Conservation (phyloP, 352 stramenopile species). For the Phytophthora podocarpi region DNA sequence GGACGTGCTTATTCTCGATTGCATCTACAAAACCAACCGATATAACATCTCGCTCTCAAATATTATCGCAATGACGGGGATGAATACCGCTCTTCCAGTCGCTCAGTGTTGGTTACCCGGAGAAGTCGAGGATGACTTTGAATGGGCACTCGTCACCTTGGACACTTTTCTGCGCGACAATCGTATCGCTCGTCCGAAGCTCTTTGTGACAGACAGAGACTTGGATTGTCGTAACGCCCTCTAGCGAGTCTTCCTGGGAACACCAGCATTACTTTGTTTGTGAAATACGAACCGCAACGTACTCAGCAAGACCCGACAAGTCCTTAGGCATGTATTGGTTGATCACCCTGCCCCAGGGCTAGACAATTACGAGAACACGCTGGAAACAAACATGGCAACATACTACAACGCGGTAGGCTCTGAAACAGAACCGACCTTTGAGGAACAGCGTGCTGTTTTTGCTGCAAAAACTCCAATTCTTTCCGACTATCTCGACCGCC, state of each 20-base stretch:
- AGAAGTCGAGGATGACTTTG: not conserved
- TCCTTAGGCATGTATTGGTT: not conserved
- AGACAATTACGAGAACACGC: not conserved
- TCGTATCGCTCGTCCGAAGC: not conserved
- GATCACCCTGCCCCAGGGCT: not conserved
- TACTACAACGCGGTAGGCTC: not conserved
- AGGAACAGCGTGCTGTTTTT: not conserved
- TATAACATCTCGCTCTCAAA: not conserved
- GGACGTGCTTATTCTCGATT: not conserved
- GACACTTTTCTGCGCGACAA: not conserved
- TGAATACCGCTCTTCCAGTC: too few species aligned
- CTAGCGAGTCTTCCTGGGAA: not conserved
- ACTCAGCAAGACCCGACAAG: not conserved
- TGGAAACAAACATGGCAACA: not conserved
- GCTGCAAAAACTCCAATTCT: not conserved
- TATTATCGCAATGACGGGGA: not conserved
- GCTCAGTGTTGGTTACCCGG: not conserved
- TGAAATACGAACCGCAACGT: constrained; percentile 3
- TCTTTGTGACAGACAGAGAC: not conserved
- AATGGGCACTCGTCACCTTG: not conserved
- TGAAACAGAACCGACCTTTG: not conserved
- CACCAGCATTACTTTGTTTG: not conserved
- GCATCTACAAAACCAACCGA: not conserved
- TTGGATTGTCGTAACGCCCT: not conserved
- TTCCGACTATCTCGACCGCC: not conserved